These are phyloP conservation scores for Trametes gibbosa DNA, from an alignment of 768 basidiomycete species.

Conservation along the genomic window DNA sequence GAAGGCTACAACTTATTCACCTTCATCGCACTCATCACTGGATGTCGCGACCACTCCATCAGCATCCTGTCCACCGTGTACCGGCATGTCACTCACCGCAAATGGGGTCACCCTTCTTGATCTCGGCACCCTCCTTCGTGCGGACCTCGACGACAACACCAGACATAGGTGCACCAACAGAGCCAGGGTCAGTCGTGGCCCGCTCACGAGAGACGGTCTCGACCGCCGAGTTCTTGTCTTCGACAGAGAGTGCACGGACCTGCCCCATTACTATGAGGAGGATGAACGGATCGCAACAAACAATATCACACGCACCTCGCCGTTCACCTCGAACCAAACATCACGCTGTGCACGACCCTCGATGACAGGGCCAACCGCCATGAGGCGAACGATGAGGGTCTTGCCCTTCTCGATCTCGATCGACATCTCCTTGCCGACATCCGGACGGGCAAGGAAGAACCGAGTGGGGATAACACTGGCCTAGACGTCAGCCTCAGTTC, in stretches of 20 bases:
- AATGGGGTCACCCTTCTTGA: constrained; percentile 97
- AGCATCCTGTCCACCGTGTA: constrained; percentile 6
- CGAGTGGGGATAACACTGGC: constrained; percentile 92
- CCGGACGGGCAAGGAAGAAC: constrained; percentile 93
- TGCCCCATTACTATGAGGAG: constrained; percentile 28
- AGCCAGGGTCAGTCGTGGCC: constrained; percentile 90
- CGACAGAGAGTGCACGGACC: constrained; percentile 93
- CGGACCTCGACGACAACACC: constrained; percentile 98
- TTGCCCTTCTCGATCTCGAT: constrained; percentile 96
- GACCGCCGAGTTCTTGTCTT: constrained; percentile 96
- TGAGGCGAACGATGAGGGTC: constrained; percentile 91
- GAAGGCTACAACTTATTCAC: constrained; percentile 37
- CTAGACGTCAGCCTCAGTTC: neutral
- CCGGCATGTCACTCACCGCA: constrained; percentile 58
- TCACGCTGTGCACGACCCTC: constrained; percentile 91
- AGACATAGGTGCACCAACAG: constrained; percentile 97
- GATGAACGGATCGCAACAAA: no score
- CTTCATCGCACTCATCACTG: constrained; percentile 97
- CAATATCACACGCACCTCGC: constrained; percentile 57
- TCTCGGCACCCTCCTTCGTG: constrained; percentile 96
- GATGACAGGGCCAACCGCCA: constrained; percentile 93
- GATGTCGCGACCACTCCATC: constrained; percentile 13
- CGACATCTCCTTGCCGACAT: constrained; percentile 93
- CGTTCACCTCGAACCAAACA: constrained; percentile 98
- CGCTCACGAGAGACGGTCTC: constrained; percentile 94